A percentile compares a stretch with the other conserved stretches of the same genome.
Conservation (phyloP, 2,329 filamentous ascomycete genomes). For the Graphilbum ipis-grandicollis region DNA sequence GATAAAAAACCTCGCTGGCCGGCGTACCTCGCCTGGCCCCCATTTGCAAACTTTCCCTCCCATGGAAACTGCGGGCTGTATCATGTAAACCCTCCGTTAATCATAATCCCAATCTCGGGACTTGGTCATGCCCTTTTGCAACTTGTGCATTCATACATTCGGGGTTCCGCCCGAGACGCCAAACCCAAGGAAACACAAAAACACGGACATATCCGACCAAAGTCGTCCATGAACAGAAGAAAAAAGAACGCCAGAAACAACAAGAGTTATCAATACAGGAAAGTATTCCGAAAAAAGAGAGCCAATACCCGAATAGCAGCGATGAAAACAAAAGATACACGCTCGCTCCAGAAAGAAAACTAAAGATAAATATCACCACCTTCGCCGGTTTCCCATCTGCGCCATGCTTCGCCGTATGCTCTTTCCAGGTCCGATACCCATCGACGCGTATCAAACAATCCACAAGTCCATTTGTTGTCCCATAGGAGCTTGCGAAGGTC, state of each 20-base stretch:
- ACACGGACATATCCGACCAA: too few relatives aligned
- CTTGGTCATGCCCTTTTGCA: too few relatives aligned
- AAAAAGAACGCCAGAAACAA: background rate
- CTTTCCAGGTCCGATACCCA: slow-evolving; percentile 85
- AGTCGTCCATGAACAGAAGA: background rate
- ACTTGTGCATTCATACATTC: too few relatives aligned
- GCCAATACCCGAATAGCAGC: background rate
- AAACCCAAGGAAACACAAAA: background rate
- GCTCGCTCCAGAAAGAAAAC: background rate
- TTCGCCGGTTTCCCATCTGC: slow-evolving; percentile 66
- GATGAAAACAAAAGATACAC: background rate
- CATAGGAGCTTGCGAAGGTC: slow-evolving; percentile 71
- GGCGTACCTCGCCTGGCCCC: too few relatives aligned
- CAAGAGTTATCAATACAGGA: background rate
- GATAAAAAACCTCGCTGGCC: too few relatives aligned
- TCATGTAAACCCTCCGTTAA: too few relatives aligned
- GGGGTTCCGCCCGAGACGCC: too few relatives aligned
- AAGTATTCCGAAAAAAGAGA: background rate
- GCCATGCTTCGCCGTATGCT: slow-evolving; percentile 81
- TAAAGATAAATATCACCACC: slow-evolving; percentile 82
- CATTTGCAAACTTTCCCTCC: too few relatives aligned
- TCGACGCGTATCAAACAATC: slow-evolving; percentile 74
- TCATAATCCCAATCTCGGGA: too few relatives aligned
- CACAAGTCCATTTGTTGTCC: slow-evolving; percentile 67
- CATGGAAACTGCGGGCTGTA: too few relatives aligned